These are phyloP conservation scores for Umbelopsis ramanniana DNA, from an alignment of 192 early-diverging fungal genomes.

Conservation along the genomic window DNA sequence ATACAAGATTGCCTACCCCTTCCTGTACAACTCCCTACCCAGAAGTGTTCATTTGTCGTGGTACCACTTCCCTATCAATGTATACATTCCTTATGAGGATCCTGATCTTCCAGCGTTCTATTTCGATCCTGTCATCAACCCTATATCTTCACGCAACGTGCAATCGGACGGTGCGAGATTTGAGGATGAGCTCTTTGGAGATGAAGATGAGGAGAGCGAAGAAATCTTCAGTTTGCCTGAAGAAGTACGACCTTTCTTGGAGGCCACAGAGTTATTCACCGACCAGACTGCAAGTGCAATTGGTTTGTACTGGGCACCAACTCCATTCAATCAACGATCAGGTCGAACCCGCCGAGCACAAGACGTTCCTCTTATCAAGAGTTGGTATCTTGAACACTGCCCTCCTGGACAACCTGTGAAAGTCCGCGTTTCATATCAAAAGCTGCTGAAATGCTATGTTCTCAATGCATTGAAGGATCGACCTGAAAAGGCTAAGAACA, in stretches of 20 bases:
- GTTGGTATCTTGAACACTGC: constrained; percentile 98
- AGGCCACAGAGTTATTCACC: constrained; percentile 75
- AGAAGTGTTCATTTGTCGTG: constrained; percentile 88
- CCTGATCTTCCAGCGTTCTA: constrained; percentile 98
- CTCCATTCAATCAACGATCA: constrained; percentile 93
- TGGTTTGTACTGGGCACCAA: constrained; percentile 96
- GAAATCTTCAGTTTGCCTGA: constrained; percentile 86
- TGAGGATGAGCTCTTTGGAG: constrained; percentile 74
- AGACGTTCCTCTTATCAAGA: constrained; percentile 95
- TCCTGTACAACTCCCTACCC: constrained; percentile 96
- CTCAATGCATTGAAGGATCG: constrained; percentile 89
- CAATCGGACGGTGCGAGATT: constrained; percentile 50
- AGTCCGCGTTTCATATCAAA: constrained; percentile 98
- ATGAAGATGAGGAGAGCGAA: constrained; percentile 82
- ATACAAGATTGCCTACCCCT: constrained; percentile 99
- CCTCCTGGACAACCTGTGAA: constrained; percentile 94
- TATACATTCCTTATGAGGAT: constrained; percentile 88
- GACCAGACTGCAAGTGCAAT: constrained; percentile 94
- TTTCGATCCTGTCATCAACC: constrained; percentile 96
- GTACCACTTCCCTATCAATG: constrained; percentile 94
- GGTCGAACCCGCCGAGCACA: constrained; percentile 89
- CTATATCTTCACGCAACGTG: constrained; percentile 86
- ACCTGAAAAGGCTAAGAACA: constrained; percentile 86
- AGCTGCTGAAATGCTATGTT: constrained; percentile 95
- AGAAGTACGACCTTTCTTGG: constrained; percentile 79